Percentiles rank a stretch among this genome's conserved stretches.
These are phyloP conservation scores for Globisporangium nagaii DNA, from an alignment of 352 stramenopile species.

Conservation along the genomic window DNA sequence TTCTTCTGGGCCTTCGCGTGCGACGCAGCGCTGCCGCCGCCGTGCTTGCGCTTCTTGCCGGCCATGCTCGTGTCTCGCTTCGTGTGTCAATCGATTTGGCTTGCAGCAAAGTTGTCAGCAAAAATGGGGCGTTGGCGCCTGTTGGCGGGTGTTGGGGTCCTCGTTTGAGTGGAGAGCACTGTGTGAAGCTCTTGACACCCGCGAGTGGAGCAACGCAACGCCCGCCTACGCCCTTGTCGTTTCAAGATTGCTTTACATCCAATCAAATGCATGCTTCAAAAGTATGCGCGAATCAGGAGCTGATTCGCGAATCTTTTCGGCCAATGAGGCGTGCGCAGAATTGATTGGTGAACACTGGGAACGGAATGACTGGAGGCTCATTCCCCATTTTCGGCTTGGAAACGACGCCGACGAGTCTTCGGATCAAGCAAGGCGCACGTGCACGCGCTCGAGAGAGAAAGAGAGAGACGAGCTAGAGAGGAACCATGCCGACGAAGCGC, in stretches of 20 bases:
- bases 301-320: slow-evolving; percentile 3
- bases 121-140: slow-evolving; percentile 1
- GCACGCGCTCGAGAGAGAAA: no score
- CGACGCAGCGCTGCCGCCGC: slow-evolving; percentile 18
- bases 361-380: slow-evolving; percentile 15
- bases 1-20: slow-evolving; percentile 46
- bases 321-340: slow-evolving; percentile 17
- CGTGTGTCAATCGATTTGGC: neutral
- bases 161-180: neutral
- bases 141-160: slow-evolving; percentile 2
- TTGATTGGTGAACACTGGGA: slow-evolving; percentile 26
- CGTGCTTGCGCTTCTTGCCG: slow-evolving; percentile 59
- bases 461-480: neutral
- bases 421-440: neutral
- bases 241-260: slow-evolving; percentile 23
- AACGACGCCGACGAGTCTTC: slow-evolving; percentile 4
- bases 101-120: neutral
- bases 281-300: neutral
- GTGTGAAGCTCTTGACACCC: neutral
- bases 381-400: slow-evolving; percentile 11
- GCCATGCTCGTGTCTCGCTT: slow-evolving; percentile 25
- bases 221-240: slow-evolving; percentile 11
- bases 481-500: slow-evolving; percentile 79
- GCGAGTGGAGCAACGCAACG: neutral
- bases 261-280: neutral